Evolutionary conservation across 2,329 filamentous ascomycete species (phyloP), one percentile per base, ranked within the genome.

Genomic region (Exophiala sp.): DNA sequence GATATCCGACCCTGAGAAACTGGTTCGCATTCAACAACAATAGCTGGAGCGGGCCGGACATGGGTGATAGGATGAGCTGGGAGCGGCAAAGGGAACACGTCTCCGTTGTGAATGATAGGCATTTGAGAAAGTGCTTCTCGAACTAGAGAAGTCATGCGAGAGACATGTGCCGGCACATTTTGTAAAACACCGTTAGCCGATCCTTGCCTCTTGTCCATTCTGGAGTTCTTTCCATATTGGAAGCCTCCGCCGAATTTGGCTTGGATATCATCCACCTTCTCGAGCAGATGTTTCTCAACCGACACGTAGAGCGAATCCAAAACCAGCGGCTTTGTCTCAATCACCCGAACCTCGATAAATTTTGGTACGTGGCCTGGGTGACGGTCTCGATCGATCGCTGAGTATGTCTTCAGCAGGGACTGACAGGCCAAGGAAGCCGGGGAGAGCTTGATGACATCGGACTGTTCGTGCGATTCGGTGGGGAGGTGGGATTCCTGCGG

Each of bases 1-100:
- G 85, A 80, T 43, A 99, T 69, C 4, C 94, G 71, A 7, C 94
- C 94, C 71, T 99, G 94, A 5, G 89, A 84, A 12, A 97, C 91
- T 7, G 94, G 94, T 69, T 99, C 94, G 68, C 91, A 97, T n/a
- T 95, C 83, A 44, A 89, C 85, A 57, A 97, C 88, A 71, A 87
- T 91, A 39, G 89, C 94, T 0, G 91, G 90, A 39, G 89, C 89
- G 11, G 90, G 83, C 20, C 89, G 84, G 14, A 88, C 83, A 71
- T 96, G 90, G 7, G 91, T 95, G 59, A 95, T 86, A 10, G 91
- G 87, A 70, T 96, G 91, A 2, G 90, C 72, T 5, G 80, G 78
- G n/a, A 85, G 83, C 7, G 88, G 83, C 24, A 97, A 77, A 10
- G 89, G 88, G 38, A 99, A 75, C 8, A 92, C 71, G 69, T 97